Evolutionary conservation across 805 yeast species (phyloP).

Genomic region (Candida nonsorbophila): DNA sequence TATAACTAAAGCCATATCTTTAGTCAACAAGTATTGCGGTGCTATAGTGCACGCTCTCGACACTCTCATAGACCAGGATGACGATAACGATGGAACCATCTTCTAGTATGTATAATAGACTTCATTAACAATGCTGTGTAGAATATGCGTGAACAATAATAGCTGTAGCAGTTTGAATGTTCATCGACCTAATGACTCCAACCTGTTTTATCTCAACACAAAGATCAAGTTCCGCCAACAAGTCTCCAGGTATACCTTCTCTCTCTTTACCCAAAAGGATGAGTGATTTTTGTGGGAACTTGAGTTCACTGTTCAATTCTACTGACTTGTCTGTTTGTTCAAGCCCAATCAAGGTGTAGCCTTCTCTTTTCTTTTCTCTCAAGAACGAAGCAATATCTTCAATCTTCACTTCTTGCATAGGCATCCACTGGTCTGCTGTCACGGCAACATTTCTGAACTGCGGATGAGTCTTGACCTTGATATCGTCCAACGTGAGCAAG

Average conservation of each 20-base stretch:
- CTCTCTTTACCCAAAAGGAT: slow-evolving; percentile 81
- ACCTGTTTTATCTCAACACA: slow-evolving; percentile 90
- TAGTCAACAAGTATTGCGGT: slow-evolving; percentile 59
- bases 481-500: slow-evolving; percentile 68
- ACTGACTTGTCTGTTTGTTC: slow-evolving; percentile 93
- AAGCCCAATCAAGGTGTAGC: slow-evolving; percentile 82
- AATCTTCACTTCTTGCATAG: slow-evolving; percentile 70
- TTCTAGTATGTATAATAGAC: slow-evolving; percentile 10
- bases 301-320: slow-evolving; percentile 53
- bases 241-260: slow-evolving; percentile 86
- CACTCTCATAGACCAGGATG: slow-evolving; percentile 36
- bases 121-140: slow-evolving; percentile 48
- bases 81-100: slow-evolving; percentile 24
- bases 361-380: slow-evolving; percentile 58
- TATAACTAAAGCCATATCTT: slow-evolving; percentile 48
- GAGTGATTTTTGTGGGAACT: slow-evolving; percentile 76
- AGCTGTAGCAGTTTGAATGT: slow-evolving; percentile 95
- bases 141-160: slow-evolving; percentile 90
- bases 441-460: slow-evolving; percentile 88
- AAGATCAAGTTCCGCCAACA: slow-evolving; percentile 74
- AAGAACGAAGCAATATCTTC: slow-evolving; percentile 52
- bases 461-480: slow-evolving; percentile 52
- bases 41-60: slow-evolving; percentile 58
- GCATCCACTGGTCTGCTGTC: slow-evolving; percentile 95
- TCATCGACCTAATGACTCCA: slow-evolving; percentile 93